Conservation (phyloP, 148 eudicot genomes). For the Fagopyrum esculentum region DNA sequence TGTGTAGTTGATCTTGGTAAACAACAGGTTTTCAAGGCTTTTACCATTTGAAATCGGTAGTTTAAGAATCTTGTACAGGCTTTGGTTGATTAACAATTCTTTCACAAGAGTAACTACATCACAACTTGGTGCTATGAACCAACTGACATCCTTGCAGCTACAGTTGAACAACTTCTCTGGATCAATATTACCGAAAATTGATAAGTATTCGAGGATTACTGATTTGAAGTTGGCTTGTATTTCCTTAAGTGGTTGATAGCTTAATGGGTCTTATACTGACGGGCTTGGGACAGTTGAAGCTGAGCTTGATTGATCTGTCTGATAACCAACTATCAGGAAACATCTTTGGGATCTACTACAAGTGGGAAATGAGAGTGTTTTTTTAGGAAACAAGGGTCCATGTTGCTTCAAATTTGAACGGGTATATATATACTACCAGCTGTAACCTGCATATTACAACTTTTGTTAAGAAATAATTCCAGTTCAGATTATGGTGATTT, state of each 20-base stretch:
- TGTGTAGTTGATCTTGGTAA: too few species aligned
- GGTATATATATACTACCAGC: too few species aligned
- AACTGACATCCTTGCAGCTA: too few species aligned
- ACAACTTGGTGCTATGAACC: too few species aligned
- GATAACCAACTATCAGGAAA: constrained; percentile 64
- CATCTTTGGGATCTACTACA: constrained; percentile 46
- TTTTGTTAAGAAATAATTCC: too few species aligned
- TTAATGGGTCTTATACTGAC: constrained; percentile 57
- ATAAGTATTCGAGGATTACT: constrained; percentile 52
- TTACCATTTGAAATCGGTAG: too few species aligned
- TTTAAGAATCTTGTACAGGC: too few species aligned
- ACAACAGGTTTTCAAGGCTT: too few species aligned
- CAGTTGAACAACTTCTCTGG: constrained; percentile 19
- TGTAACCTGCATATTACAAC: too few species aligned
- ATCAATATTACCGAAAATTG: constrained; percentile 52
- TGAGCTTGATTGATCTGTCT: constrained; percentile 72
- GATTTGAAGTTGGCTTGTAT: constrained; percentile 67
- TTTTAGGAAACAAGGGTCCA: constrained; percentile 54
- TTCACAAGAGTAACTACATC: too few species aligned
- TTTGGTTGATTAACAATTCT: too few species aligned
- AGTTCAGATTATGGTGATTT: too few species aligned
- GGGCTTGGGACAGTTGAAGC: constrained; percentile 48
- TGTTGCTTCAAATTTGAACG: constrained; percentile 19
- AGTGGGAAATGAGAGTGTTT: constrained; percentile 52
- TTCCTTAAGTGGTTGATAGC: constrained; percentile 43